Conservation (phyloP, 2,329 filamentous ascomycete species). For the Pestalotiopsis sp. region DNA sequence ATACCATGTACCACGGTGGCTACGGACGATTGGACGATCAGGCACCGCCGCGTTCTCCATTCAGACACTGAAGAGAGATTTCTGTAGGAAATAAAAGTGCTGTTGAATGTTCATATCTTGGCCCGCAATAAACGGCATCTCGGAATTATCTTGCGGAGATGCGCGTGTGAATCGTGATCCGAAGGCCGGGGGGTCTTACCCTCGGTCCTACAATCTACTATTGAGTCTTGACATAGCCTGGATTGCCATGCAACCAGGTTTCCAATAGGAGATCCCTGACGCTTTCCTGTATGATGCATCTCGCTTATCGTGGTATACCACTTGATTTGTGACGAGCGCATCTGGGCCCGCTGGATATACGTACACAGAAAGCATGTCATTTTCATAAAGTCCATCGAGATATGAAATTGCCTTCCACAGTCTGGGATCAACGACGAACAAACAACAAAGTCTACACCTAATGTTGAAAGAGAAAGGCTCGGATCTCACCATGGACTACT, state of each 20-base stretch:
- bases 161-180: background rate
- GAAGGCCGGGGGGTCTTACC: background rate
- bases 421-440: too few relatives aligned
- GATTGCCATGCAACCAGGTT: background rate
- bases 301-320: background rate
- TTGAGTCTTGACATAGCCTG: background rate
- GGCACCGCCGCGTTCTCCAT: background rate
- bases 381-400: too few relatives aligned
- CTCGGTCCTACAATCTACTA: background rate
- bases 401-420: too few relatives aligned
- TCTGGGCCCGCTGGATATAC: background rate
- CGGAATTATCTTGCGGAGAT: background rate
- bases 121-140: background rate
- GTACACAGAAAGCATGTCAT: background rate
- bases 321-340: background rate
- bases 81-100: background rate
- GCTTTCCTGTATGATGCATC: background rate
- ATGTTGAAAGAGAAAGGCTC: too few relatives aligned
- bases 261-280: background rate
- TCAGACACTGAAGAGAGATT: background rate
- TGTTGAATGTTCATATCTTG: background rate
- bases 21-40: background rate
- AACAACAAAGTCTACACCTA: too few relatives aligned
- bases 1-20: slow-evolving; percentile 1
- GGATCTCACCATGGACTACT: too few relatives aligned